Evolutionary conservation across 2,329 filamentous ascomycete genomes (phyloP).

Genomic region (Remersonia thermophila): DNA sequence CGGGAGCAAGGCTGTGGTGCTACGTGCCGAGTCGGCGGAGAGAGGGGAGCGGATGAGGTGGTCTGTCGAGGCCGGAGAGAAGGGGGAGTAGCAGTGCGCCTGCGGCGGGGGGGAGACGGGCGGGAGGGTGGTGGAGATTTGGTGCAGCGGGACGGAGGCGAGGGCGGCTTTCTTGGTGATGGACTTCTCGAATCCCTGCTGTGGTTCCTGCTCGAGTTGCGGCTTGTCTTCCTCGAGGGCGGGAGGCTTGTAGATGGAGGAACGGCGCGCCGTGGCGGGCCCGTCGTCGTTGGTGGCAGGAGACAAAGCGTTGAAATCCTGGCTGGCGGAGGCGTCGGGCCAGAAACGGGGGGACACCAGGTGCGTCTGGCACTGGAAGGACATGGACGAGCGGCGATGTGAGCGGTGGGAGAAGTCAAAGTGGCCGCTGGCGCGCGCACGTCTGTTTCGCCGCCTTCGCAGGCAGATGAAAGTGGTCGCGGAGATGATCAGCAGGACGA

Average conservation of each 20-base stretch:
- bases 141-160: conserved; percentile 12
- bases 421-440: no score
- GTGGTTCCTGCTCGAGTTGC: conserved; percentile 1
- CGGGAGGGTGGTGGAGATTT: conserved; percentile 17
- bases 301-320: conserved; percentile 7
- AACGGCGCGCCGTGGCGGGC: neutral
- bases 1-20: conserved; percentile 25
- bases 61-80: conserved; percentile 12
- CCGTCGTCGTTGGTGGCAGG: neutral
- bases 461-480: conserved; percentile 32
- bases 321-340: conserved; percentile 20
- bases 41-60: conserved; percentile 18
- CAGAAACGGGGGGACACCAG: conserved; percentile 28
- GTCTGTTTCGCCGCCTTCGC: conserved; percentile 32
- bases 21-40: conserved; percentile 21
- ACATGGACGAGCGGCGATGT: conserved; percentile 33
- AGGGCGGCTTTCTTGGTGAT: conserved; percentile 8
- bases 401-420: no score
- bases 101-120: conserved; percentile 9
- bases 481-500: conserved; percentile 25
- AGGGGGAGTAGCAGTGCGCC: conserved; percentile 17
- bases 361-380: conserved; percentile 39
- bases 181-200: neutral
- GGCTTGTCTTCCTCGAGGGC: conserved; percentile 6
- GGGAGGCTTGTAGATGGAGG: conserved; percentile 13